phyloP scores from a whole-genome alignment of 2,329 filamentous ascomycete species.

The Fusarium duplospermum region DNA sequence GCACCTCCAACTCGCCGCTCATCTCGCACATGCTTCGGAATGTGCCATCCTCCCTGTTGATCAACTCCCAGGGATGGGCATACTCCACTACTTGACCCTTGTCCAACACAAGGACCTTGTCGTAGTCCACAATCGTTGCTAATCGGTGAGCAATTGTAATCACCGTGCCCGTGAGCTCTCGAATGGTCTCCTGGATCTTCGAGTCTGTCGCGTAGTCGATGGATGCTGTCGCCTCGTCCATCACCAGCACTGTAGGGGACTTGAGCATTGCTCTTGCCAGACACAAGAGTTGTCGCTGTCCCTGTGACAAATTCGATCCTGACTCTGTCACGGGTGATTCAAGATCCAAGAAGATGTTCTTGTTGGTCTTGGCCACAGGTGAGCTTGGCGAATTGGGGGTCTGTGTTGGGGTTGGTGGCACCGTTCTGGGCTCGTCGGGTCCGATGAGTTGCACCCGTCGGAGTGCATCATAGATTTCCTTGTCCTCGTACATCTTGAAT shows the following conservation, averaged over 20 bases:
- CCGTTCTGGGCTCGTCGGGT: constrained; percentile 59
- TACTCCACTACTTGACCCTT: constrained; percentile 89
- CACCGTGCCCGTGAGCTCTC: constrained; percentile 92
- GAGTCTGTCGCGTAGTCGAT: constrained; percentile 97
- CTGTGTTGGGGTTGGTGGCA: constrained; percentile 43
- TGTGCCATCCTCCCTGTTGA: constrained; percentile 74
- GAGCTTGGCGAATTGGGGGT: constrained; percentile 39
- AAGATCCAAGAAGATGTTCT: constrained; percentile 93
- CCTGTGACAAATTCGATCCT: constrained; percentile 93
- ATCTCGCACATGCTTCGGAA: constrained; percentile 75
- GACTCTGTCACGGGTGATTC: constrained; percentile 87
- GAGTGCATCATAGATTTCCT: constrained; percentile 88
- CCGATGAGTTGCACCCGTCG: constrained; percentile 90
- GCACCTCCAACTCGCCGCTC: constrained; percentile 66
- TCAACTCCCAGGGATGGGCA: constrained; percentile 87
- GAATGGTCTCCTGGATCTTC: constrained; percentile 96
- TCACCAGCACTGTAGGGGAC: constrained; percentile 91
- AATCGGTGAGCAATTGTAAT: constrained; percentile 96
- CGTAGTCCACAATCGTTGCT: constrained; percentile 97
- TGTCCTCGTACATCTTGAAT: constrained; percentile 88
- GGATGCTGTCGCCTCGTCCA: constrained; percentile 98
- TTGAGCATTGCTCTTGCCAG: constrained; percentile 93
- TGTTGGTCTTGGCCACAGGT: constrained; percentile 74
- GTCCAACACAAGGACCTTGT: constrained; percentile 95
- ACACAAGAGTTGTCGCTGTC: constrained; percentile 93